A percentile compares a stretch with the other conserved stretches of the same genome.
Conservation (phyloP, 331 rosid species). For the Pyracantha coccinea region DNA sequence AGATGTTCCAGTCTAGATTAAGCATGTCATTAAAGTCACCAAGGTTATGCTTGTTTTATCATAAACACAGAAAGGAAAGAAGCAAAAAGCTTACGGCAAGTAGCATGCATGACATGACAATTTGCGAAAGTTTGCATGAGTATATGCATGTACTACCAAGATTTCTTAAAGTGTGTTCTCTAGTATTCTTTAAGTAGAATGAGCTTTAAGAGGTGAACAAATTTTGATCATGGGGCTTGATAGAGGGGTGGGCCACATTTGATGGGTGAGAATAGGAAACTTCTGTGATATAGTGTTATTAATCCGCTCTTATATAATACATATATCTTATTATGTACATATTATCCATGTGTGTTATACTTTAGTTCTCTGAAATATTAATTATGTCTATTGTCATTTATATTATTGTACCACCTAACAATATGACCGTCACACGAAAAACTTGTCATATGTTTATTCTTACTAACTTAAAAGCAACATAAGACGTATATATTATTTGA, state of each 20-base stretch:
- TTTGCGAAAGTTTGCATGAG: neutral
- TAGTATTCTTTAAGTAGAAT: neutral
- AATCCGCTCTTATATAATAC: no score
- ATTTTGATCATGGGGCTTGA: neutral
- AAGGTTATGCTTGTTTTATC: slow-evolving; percentile 3
- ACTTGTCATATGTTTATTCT: no score
- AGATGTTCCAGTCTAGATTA: neutral
- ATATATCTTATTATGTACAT: no score
- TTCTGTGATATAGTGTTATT: no score
- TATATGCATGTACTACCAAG: neutral
- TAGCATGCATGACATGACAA: slow-evolving; percentile 2
- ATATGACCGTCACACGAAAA: no score
- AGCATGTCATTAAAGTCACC: neutral
- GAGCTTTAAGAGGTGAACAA: neutral
- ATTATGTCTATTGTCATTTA: no score
- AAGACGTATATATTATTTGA: neutral
- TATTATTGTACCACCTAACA: no score
- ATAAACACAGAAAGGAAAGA: neutral
- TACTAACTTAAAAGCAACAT: no score
- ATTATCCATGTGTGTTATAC: no score
- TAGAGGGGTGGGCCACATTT: neutral
- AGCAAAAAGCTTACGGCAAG: neutral
- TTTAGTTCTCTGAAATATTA: no score
- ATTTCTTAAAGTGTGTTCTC: neutral
- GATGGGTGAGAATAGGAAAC: neutral